Evolutionary conservation across 352 stramenopile species (phyloP), one percentile per base, ranked within the genome.

Genomic region (Phytophthora europaea): DNA sequence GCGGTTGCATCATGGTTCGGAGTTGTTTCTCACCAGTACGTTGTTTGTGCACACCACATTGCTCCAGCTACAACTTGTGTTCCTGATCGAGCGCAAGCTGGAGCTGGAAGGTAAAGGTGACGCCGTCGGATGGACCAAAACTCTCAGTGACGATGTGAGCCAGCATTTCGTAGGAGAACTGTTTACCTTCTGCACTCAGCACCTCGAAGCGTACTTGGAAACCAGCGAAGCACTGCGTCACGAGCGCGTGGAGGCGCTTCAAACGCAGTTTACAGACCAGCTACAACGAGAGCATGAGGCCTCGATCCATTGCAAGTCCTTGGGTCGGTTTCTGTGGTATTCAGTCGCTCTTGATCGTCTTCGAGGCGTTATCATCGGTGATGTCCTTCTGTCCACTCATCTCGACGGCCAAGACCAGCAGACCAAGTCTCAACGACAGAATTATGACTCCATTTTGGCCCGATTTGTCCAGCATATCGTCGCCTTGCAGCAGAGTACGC

Each of bases 301-400:
- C 20, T 16, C 31, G n/a, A 47, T 10, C 22, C 28, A 47, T 22
- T 28, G 55, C 15, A 52, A 4, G 63, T 6, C 36, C 10, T 18
- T 43, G n/a, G 26, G 15, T 23, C 50, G 6, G 3, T 82, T 83
- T n/a, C 36, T 80, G 10, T 72, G 70, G 58, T 86, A 82, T 58
- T 80, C 62, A 2, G 61, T 85, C 26, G 78, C 81, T 7, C 33
- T 84, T 22, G 83, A 91, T 55, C 81, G 71, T 51, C 53, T 89
- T 33, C 81, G 81, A 47, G 62, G 75, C n/a, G 65, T 73, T 33
- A 67, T 84, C 47, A 59, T 84, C 12, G 65, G 56, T 18, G 70
- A 80, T 33, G 61, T 67, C 0, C 62, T 82, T 20, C 38, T 15
- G n/a, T 47, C 20, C 38, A 36, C 12, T 52, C 51, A 15, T 38